Base-by-base conservation (phyloP, 371 early-diverging fungal genomes). In the Chytridiales sp. region DNA sequence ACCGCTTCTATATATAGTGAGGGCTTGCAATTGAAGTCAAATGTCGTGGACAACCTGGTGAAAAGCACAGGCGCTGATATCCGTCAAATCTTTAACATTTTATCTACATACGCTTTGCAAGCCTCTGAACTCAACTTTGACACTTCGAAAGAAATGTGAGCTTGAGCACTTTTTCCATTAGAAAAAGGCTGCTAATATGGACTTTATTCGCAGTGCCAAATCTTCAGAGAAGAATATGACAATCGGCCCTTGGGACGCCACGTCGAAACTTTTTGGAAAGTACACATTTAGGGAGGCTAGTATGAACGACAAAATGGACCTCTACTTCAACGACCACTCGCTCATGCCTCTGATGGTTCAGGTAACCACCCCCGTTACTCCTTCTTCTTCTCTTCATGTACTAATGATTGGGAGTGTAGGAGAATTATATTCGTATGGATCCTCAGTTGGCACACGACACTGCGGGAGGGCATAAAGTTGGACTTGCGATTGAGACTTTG, bases 1-100 rank as follows among this genome's bases (percentile, higher is more conserved):
- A 11, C 8, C 50, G 24, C 30, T 26, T 32, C 19, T 34, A 41
- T 34, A 58, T 59, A 3, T 29, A 72, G 75, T 41, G 99, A 99
- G 72, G 82, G 85, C 1, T 79, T 98, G 19, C 67, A 77, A 35
- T 56, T 99, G 15, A 76, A 85, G 58, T 79, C 89, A 1, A 92
- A 92, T 66, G 92, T 92, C 0, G 69, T 99, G 21, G 92, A 88
- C 43, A 86, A 93, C 66, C 76, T 99, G n/a, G 87, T 97, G 8
- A 72, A 75, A 40, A 71, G 83, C 0, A 91, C 97, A 0, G 83
- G 87, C 40, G 88, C 89, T 31, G 99, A 99, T 76, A 91, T 99
- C 60, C 90, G 99, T n/a, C 99, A 99, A 77, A 87, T 98, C 47
- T 81, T 99, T 44, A 99, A 98, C 72, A 83, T 93, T 54, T 66